Evolutionary conservation across 768 basidiomycete genomes (phyloP), one percentile per base, ranked within the genome.

Genomic region (Calocybe cyanea): DNA sequence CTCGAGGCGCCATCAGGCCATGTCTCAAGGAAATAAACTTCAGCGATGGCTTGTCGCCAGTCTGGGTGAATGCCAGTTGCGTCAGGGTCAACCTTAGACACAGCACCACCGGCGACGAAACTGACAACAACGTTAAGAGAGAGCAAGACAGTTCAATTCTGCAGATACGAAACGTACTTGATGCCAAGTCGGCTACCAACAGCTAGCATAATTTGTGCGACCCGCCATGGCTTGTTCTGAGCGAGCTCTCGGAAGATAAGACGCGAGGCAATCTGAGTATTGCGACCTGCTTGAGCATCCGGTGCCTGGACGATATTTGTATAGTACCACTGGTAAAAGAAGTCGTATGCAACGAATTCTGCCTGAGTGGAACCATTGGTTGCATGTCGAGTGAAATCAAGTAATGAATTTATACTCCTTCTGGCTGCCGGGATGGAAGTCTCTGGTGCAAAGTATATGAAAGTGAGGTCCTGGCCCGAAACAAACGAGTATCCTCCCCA

Each of bases 11-110:
- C 64, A 31, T 67, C 63, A 8, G 46, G 32, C 67, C 66, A 69
- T 14, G 7, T 13, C 7, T 42, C 66, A 50, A 8, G 18, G 4
- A 43, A 57, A 7, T 56, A 38, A 3, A 63, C 52, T 19, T 73
- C 55, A 4, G 63, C 57, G 7, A 76, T 34, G 1, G 74, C 65
- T 13, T 66, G 59, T 11, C 77, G 63, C 74, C 77, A 80, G 0
- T 68, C 70, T 10, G 75, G 77, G 53, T 76, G 68, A 15, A 76
- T 48, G 13, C 71, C 76, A 8, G 62, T 62, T 1, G 71, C 64
- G 32, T 66, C 59, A 0, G 74, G 66, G n/a, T 66, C 57, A 25
- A 59, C 53, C 17, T 56, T 54, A 3, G 65, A 61, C 9, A 76
- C 76, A 8, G 61, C 68, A 4, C 78, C 76, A 2, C 77, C 77